Conservation (phyloP, 352 stramenopile genomes). For the Phytophthora rubi region DNA sequence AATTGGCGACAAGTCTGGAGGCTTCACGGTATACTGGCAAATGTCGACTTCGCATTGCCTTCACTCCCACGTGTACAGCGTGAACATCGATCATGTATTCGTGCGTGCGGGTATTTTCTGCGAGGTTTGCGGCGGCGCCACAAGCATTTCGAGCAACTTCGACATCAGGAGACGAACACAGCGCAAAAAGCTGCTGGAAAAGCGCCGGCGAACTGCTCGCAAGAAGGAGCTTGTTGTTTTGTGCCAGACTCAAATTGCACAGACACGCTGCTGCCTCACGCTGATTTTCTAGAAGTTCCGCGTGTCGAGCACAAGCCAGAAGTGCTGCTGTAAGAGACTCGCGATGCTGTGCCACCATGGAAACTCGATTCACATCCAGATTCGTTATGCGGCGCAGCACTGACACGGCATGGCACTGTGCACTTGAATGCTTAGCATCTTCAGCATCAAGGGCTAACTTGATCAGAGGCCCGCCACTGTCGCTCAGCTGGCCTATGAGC, state of each 20-base stretch:
- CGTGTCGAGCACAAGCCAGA: slow-evolving; percentile 41
- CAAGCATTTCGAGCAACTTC: slow-evolving; percentile 93
- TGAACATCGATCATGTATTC: slow-evolving; percentile 85
- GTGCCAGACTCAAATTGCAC: slow-evolving; percentile 84
- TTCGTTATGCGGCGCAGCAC: slow-evolving; percentile 87
- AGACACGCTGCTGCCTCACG: slow-evolving; percentile 90
- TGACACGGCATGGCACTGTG: slow-evolving; percentile 91
- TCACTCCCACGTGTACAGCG: slow-evolving; percentile 88
- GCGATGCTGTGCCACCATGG: slow-evolving; percentile 71
- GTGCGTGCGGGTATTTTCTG: slow-evolving; percentile 88
- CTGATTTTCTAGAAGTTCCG: slow-evolving; percentile 80
- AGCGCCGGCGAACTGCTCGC: slow-evolving; percentile 49
- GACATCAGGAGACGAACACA: slow-evolving; percentile 86
- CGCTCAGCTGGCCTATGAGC: slow-evolving; percentile 59
- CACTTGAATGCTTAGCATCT: slow-evolving; percentile 48
- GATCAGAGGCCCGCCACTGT: slow-evolving; percentile 59
- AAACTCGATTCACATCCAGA: slow-evolving; percentile 84
- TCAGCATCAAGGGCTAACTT: slow-evolving; percentile 65
- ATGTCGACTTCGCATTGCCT: slow-evolving; percentile 90
- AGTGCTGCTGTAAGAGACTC: slow-evolving; percentile 67
- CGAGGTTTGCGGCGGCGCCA: slow-evolving; percentile 91
- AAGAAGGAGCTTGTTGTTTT: slow-evolving; percentile 82
- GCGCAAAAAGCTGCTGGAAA: slow-evolving; percentile 67
- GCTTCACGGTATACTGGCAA: slow-evolving; percentile 93
- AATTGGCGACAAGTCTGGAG: slow-evolving; percentile 88